Evolutionary conservation across 441 rosid species (phyloP).

Genomic region (Adansonia madagascariensis): DNA sequence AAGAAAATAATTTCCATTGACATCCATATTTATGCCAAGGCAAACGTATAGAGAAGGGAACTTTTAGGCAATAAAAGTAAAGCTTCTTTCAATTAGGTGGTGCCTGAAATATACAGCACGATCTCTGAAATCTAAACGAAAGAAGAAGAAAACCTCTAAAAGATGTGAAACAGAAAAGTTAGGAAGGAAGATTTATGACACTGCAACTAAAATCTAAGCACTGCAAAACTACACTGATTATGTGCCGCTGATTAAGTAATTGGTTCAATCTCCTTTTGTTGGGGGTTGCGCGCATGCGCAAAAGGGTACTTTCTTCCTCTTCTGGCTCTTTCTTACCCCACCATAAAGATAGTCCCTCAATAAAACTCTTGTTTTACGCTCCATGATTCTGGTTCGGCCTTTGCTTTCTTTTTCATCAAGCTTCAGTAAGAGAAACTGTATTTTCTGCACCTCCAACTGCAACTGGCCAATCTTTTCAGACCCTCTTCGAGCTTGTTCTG

Average conservation of each 20-base stretch:
- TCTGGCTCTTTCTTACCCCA: constrained; percentile 50
- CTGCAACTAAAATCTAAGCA: constrained; percentile 25
- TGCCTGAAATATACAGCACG: constrained; percentile 40
- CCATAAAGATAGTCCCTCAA: constrained; percentile 83
- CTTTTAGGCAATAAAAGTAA: constrained; percentile 24
- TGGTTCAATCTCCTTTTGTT: constrained; percentile 54
- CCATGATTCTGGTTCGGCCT: constrained; percentile 51
- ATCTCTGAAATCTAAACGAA: constrained; percentile 28
- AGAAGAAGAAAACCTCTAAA: constrained; percentile 27
- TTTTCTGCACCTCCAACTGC: constrained; percentile 89
- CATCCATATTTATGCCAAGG: not conserved
- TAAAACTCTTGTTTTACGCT: constrained; percentile 58
- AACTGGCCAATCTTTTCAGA: constrained; percentile 82
- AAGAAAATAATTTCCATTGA: not conserved
- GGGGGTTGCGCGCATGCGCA: constrained; percentile 80
- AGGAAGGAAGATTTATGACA: constrained; percentile 38
- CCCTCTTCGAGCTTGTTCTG: constrained; percentile 79
- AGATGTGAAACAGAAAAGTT: constrained; percentile 15
- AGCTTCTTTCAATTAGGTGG: constrained; percentile 30
- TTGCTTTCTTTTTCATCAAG: constrained; percentile 63
- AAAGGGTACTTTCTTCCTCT: constrained; percentile 54
- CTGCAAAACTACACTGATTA: constrained; percentile 15
- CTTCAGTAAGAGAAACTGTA: constrained; percentile 75
- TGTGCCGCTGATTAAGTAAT: constrained; percentile 18
- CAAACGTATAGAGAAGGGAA: constrained; percentile 3